phyloP scores from a whole-genome alignment of 2,329 filamentous ascomycete species.

The Phaeosphaeriaceae sp. region DNA sequence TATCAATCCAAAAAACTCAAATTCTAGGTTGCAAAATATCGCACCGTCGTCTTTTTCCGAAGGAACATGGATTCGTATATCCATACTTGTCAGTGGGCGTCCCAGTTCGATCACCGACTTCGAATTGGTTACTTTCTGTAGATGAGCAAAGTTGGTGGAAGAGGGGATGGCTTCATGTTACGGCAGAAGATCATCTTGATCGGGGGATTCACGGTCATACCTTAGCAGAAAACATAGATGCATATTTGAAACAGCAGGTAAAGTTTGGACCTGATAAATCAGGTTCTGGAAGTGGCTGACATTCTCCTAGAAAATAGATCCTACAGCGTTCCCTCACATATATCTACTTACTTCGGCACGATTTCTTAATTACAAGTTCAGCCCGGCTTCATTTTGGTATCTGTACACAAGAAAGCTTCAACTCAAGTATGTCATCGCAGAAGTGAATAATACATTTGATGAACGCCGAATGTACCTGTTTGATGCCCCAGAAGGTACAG shows the following conservation, averaged over 20 bases:
- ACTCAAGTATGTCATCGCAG: background rate
- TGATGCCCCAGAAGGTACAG: background rate
- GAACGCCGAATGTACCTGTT: conserved; percentile 1
- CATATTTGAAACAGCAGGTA: background rate
- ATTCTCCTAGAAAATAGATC: background rate
- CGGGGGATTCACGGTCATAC: background rate
- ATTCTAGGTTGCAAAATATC: background rate
- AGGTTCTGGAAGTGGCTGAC: background rate
- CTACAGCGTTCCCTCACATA: background rate
- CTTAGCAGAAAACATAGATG: background rate
- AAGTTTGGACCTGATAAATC: no score
- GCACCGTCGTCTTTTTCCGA: background rate
- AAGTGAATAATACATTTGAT: conserved; percentile 3
- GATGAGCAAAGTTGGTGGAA: background rate
- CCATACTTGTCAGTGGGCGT: background rate
- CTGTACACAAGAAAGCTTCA: background rate
- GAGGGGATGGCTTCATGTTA: background rate
- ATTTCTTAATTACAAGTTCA: conserved; percentile 1
- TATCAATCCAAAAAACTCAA: background rate
- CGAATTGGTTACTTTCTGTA: background rate
- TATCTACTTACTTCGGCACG: conserved; percentile 1
- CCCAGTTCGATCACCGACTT: background rate
- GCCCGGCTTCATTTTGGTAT: conserved; percentile 2
- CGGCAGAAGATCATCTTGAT: background rate
- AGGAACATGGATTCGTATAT: background rate